Evolutionary conservation across 768 basidiomycete species (phyloP).

Genomic region (Tylopilus sp.): DNA sequence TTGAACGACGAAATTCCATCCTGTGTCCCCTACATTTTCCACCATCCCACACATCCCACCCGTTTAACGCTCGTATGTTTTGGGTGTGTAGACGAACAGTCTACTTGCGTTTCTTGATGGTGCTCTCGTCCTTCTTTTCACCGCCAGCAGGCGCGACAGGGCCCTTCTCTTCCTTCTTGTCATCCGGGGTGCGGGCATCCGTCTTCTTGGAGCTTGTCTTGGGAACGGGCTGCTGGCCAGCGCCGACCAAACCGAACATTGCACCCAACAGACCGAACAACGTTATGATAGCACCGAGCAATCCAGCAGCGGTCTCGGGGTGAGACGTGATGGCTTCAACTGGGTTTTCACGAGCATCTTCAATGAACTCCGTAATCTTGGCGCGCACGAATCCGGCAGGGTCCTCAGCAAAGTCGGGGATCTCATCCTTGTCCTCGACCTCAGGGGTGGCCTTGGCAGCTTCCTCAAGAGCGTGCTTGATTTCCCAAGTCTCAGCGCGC

Average conservation of each 20-base stretch:
- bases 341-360: slow-evolving; percentile 72
- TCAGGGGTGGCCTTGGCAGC: slow-evolving; percentile 42
- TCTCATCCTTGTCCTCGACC: slow-evolving; percentile 42
- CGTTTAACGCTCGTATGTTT: slow-evolving; percentile 4
- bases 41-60: neutral
- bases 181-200: slow-evolving; percentile 59
- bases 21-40: slow-evolving; percentile 9
- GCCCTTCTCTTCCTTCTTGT: slow-evolving; percentile 61
- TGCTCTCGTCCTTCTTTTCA: slow-evolving; percentile 66
- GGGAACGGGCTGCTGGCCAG: slow-evolving; percentile 62
- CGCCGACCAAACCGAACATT: slow-evolving; percentile 75
- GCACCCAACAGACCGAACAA: slow-evolving; percentile 83
- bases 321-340: slow-evolving; percentile 80
- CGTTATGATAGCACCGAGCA: slow-evolving; percentile 71
- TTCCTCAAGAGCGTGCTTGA: slow-evolving; percentile 85
- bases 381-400: slow-evolving; percentile 78
- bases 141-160: slow-evolving; percentile 73
- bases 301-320: slow-evolving; percentile 81
- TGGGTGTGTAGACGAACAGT: neutral
- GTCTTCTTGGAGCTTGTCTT: slow-evolving; percentile 75
- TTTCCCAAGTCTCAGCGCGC: slow-evolving; percentile 83
- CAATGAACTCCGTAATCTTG: slow-evolving; percentile 78
- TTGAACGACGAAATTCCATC: neutral
- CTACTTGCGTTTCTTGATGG: slow-evolving; percentile 75
- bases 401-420: slow-evolving; percentile 60